A percentile compares a stretch with the other conserved stretches of the same genome.
Conservation (phyloP, 768 basidiomycete genomes). For the Tylopilus rubrobrunneus region DNA sequence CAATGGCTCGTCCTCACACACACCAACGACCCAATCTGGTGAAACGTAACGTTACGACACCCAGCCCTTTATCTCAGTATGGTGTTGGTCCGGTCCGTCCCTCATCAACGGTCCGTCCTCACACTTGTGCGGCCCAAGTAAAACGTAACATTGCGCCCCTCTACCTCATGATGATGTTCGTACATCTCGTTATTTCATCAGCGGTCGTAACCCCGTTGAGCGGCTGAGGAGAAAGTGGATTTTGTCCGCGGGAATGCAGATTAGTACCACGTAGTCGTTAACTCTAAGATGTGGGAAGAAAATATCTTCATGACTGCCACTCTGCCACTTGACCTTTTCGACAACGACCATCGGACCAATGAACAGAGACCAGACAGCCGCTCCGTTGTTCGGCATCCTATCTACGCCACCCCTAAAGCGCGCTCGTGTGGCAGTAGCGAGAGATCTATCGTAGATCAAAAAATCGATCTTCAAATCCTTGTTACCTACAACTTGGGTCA, state of each 20-base stretch:
- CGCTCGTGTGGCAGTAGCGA: not conserved
- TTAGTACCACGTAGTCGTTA: conserved; percentile 16
- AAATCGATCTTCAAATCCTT: conserved; percentile 8
- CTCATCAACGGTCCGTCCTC: conserved; percentile 5
- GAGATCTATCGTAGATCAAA: conserved; percentile 11
- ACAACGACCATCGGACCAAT: not conserved
- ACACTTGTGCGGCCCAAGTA: conserved; percentile 1
- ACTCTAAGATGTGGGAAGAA: conserved; percentile 23
- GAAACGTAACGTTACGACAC: conserved; percentile 2
- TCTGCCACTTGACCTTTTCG: not conserved
- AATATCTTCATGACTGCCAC: not conserved
- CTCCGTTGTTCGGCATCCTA: not conserved
- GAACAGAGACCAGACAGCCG: not conserved
- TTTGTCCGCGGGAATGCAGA: conserved; percentile 22
- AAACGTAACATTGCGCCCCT: conserved; percentile 17
- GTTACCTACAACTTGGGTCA: not conserved
- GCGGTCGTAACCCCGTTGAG: conserved; percentile 8
- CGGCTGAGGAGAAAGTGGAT: conserved; percentile 1
- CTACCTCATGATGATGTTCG: conserved; percentile 9
- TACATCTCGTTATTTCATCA: conserved; percentile 20
- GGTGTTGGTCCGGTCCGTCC: conserved; percentile 31
- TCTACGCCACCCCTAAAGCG: conserved; percentile 5
- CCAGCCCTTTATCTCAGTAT: not conserved
- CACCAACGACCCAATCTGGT: conserved; percentile 1
- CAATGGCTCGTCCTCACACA: conserved; percentile 5